phyloP scores from a whole-genome alignment of 805 yeast genomes.

The Kazachstania kunashirensis region DNA sequence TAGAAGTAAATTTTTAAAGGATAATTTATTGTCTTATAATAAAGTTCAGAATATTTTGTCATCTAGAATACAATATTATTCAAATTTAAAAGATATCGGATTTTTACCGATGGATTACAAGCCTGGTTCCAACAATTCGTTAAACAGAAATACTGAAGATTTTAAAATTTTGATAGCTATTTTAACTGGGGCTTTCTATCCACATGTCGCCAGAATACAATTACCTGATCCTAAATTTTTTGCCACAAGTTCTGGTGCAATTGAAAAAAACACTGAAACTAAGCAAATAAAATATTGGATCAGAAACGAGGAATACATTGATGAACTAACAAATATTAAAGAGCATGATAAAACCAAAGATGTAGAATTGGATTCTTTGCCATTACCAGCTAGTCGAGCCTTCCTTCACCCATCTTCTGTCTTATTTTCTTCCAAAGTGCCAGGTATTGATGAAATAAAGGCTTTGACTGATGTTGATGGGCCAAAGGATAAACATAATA shows the following conservation, averaged over 20 bases:
- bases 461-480: slow-evolving; percentile 12
- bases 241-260: slow-evolving; percentile 64
- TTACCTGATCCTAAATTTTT: slow-evolving; percentile 72
- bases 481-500: slow-evolving; percentile 18
- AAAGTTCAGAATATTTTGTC: slow-evolving; percentile 64
- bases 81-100: slow-evolving; percentile 68
- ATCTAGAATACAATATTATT: slow-evolving; percentile 57
- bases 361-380: slow-evolving; percentile 9
- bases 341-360: slow-evolving; percentile 6
- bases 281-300: slow-evolving; percentile 63
- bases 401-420: slow-evolving; percentile 84
- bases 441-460: slow-evolving; percentile 20
- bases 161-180: slow-evolving; percentile 50
- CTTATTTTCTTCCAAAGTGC: slow-evolving; percentile 41
- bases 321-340: slow-evolving; percentile 16
- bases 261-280: slow-evolving; percentile 81
- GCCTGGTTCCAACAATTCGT: slow-evolving; percentile 15
- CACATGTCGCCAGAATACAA: slow-evolving; percentile 72
- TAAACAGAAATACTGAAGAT: slow-evolving; percentile 47
- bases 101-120: slow-evolving; percentile 52
- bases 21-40: slow-evolving; percentile 51
- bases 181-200: slow-evolving; percentile 73
- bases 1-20: slow-evolving; percentile 40
- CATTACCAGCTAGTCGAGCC: slow-evolving; percentile 56
- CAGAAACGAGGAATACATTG: slow-evolving; percentile 46